Evolutionary conservation across 2,329 filamentous ascomycete genomes (phyloP).

Genomic region (Colletotrichum abscissum): DNA sequence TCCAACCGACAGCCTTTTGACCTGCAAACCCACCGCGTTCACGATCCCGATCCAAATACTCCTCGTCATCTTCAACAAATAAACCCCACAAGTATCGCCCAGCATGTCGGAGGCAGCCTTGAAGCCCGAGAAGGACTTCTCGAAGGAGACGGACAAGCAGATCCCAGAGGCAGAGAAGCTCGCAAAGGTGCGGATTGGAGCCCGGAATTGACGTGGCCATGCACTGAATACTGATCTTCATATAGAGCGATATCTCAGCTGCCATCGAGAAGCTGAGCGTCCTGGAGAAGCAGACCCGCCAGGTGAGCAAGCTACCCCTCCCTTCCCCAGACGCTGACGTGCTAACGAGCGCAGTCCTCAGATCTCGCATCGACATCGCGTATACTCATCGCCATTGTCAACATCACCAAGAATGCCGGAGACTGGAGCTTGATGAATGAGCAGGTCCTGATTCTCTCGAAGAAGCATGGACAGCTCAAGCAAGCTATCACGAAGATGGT

Average conservation of each 20-base stretch:
- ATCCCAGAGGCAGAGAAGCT: slow-evolving; percentile 92
- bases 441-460: slow-evolving; percentile 93
- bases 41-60: neutral
- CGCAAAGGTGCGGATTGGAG: slow-evolving; percentile 73
- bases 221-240: neutral
- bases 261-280: slow-evolving; percentile 93
- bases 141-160: slow-evolving; percentile 92
- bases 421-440: slow-evolving; percentile 98
- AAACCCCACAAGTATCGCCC: too few relatives aligned
- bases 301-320: slow-evolving; percentile 66
- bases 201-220: neutral
- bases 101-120: slow-evolving; percentile 84
- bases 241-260: slow-evolving; percentile 79
- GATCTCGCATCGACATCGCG: slow-evolving; percentile 96
- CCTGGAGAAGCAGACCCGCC: slow-evolving; percentile 96
- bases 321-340: slow-evolving; percentile 40
- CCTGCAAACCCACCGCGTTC: neutral
- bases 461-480: slow-evolving; percentile 99
- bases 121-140: slow-evolving; percentile 99
- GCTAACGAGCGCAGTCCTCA: slow-evolving; percentile 73
- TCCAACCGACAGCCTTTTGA: slow-evolving; percentile 5
- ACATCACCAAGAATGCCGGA: slow-evolving; percentile 90
- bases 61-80: too few relatives aligned
- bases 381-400: slow-evolving; percentile 88
- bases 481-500: slow-evolving; percentile 99